phyloP scores from a whole-genome alignment of 148 eudicot genomes.

The Persicaria tinctoria region DNA sequence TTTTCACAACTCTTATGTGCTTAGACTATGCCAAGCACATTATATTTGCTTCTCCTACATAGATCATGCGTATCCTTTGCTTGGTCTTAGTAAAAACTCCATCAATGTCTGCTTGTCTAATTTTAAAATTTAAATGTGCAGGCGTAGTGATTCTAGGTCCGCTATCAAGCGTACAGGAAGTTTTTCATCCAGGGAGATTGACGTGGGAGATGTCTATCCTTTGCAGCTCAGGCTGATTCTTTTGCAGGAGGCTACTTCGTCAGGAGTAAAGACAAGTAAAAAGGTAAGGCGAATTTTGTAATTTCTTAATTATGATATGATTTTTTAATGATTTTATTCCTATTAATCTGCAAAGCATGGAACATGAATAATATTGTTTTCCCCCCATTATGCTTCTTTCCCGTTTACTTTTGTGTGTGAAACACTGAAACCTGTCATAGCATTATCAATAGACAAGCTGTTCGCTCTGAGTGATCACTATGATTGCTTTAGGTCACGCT shows the following conservation, averaged over 20 bases:
- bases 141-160: conserved; percentile 61
- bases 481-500: neutral
- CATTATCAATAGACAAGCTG: neutral
- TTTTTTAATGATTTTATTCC: neutral
- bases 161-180: conserved; percentile 52
- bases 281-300: conserved; percentile 37
- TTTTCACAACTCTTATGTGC: neutral
- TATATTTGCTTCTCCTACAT: neutral
- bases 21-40: neutral
- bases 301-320: neutral
- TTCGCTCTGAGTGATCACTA: neutral
- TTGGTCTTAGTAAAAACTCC: neutral
- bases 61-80: neutral
- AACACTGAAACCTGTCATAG: neutral
- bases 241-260: conserved; percentile 47
- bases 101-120: neutral
- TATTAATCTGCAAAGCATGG: neutral
- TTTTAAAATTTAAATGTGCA: conserved; percentile 14
- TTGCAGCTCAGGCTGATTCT: conserved; percentile 78
- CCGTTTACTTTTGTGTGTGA: neutral
- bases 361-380: neutral
- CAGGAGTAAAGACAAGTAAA: conserved; percentile 78
- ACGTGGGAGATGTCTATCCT: conserved; percentile 94
- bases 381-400: neutral
- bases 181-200: conserved; percentile 54